A percentile compares a stretch with the other conserved stretches of the same genome.
phyloP scores from a whole-genome alignment of 352 stramenopile genomes.

The Pythium myriotylum region DNA sequence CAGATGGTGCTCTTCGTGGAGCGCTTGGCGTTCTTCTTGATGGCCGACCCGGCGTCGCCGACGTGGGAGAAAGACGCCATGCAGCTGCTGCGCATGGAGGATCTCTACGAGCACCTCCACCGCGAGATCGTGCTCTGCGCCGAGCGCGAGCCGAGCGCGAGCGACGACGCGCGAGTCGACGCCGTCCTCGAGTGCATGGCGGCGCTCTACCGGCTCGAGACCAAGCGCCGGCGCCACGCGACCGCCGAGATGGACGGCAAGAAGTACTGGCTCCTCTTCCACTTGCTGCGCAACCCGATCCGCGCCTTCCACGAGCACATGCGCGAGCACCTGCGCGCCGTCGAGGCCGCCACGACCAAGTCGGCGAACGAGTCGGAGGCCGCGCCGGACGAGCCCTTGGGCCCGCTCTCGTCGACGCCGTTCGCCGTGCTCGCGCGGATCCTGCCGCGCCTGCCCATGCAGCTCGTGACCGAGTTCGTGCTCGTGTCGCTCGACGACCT shows the following conservation, averaged over 20 bases:
- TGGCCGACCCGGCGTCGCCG: constrained; percentile 34
- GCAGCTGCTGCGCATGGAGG: constrained; percentile 51
- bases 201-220: constrained; percentile 54
- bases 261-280: constrained; percentile 50
- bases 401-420: constrained; percentile 2
- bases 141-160: too few relatives aligned
- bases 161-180: constrained; percentile 1
- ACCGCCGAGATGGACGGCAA: constrained; percentile 43
- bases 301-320: constrained; percentile 46
- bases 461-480: constrained; percentile 56
- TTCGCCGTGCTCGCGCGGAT: constrained; percentile 33
- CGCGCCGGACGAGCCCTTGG: constrained; percentile 1
- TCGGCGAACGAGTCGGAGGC: not conserved
- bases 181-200: constrained; percentile 40
- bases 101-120: constrained; percentile 45
- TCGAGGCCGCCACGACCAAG: not conserved
- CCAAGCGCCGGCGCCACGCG: constrained; percentile 40
- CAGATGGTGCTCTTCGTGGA: constrained; percentile 46
- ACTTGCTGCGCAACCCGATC: constrained; percentile 43
- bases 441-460: constrained; percentile 44
- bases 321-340: constrained; percentile 6
- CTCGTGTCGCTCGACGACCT: constrained; percentile 53
- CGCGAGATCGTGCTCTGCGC: constrained; percentile 36
- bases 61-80: constrained; percentile 54
- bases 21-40: constrained; percentile 43